phyloP scores from a whole-genome alignment of 306 rosid genomes.

The Astragalus glycyphyllos region DNA sequence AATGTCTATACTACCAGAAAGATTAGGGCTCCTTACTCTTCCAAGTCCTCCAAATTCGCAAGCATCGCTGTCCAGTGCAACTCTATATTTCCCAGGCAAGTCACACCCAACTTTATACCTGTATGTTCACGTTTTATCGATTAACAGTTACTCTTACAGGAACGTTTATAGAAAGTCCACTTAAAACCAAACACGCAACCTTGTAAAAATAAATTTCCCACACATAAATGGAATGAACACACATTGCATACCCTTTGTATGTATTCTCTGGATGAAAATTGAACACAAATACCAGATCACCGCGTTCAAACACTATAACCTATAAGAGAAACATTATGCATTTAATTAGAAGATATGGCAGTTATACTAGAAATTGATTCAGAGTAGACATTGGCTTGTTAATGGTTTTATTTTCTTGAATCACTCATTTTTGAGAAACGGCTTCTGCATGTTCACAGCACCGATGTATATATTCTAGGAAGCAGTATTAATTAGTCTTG shows the following conservation, averaged over 20 bases:
- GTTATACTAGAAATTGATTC: slow-evolving; percentile 10
- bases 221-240: slow-evolving; percentile 34
- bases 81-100: slow-evolving; percentile 95
- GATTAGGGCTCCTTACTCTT: slow-evolving; percentile 71
- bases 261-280: slow-evolving; percentile 88
- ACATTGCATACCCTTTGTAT: slow-evolving; percentile 73
- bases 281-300: slow-evolving; percentile 89
- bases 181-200: slow-evolving; percentile 27
- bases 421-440: slow-evolving; percentile 22
- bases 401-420: slow-evolving; percentile 2
- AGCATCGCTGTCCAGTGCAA: slow-evolving; percentile 93
- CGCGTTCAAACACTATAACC: slow-evolving; percentile 95
- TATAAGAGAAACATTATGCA: slow-evolving; percentile 44
- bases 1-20: slow-evolving; percentile 21
- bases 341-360: slow-evolving; percentile 26
- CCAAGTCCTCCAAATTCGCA: slow-evolving; percentile 87
- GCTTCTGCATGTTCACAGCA: slow-evolving; percentile 15
- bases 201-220: slow-evolving; percentile 8
- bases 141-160: slow-evolving; percentile 4
- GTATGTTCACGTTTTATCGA: slow-evolving; percentile 44
- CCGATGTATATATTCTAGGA: slow-evolving; percentile 20
- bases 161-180: slow-evolving; percentile 24
- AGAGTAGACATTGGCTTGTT: slow-evolving; percentile 23
- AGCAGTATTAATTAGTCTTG: slow-evolving; percentile 29
- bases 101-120: slow-evolving; percentile 98